Conservation (phyloP, 257 asterid genomes). For the Nicotiana tomentosiformis region DNA sequence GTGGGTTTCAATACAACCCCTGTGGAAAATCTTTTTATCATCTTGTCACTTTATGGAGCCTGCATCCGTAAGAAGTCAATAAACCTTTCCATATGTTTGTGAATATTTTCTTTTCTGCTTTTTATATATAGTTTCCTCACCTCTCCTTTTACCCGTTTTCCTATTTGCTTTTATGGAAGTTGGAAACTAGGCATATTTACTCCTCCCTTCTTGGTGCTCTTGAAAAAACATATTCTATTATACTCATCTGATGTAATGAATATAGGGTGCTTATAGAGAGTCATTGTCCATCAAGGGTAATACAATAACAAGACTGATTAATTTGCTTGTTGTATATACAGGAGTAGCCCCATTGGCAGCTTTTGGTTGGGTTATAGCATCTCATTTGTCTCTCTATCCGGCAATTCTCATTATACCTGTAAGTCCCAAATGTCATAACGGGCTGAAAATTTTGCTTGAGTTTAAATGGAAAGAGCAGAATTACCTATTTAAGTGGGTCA, state of each 20-base stretch:
- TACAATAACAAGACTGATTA: conserved; percentile 11
- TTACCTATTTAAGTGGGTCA: not conserved
- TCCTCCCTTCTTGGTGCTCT: not conserved
- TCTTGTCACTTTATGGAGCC: conserved; percentile 85
- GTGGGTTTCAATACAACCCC: conserved; percentile 88
- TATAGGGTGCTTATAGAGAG: not conserved
- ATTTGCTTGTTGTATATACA: conserved; percentile 25
- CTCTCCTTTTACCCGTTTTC: not conserved
- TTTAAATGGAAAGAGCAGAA: not conserved
- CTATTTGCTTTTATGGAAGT: not conserved
- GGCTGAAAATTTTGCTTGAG: not conserved
- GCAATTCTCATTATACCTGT: conserved; percentile 72
- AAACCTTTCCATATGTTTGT: conserved; percentile 13
- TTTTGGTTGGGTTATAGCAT: conserved; percentile 90
- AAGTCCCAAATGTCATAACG: conserved; percentile 21
- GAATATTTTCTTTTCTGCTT: not conserved
- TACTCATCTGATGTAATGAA: not conserved
- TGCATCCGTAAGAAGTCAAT: conserved; percentile 53
- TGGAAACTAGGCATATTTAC: not conserved
- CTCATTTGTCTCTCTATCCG: conserved; percentile 93
- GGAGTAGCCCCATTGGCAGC: conserved; percentile 86
- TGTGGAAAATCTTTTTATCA: conserved; percentile 62
- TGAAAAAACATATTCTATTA: not conserved
- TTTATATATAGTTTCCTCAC: not conserved
- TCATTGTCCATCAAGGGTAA: not conserved